Conservation (phyloP, 495 filamentous ascomycete genomes). For the Hamigera avellanea region DNA sequence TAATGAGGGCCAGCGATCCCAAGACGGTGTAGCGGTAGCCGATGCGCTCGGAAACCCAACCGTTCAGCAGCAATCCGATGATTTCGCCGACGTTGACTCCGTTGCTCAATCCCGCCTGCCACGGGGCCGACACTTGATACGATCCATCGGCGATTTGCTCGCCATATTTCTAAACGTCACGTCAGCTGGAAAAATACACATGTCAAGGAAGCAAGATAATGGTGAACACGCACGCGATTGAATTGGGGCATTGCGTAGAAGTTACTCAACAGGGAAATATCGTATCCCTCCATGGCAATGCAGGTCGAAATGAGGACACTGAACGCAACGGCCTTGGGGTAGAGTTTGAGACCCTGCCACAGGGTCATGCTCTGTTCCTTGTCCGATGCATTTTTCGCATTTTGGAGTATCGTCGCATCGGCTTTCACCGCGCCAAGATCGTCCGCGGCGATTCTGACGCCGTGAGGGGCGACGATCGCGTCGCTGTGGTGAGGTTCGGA, state of each 20-base stretch:
- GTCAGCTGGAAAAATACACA: slow-evolving; percentile 11
- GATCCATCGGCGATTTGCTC: slow-evolving; percentile 7
- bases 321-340: slow-evolving; percentile 27
- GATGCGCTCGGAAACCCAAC: slow-evolving; percentile 50
- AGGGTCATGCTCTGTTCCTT: not conserved
- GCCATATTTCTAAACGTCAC: slow-evolving; percentile 15
- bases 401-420: no score
- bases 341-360: slow-evolving; percentile 2
- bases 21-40: slow-evolving; percentile 56
- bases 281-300: slow-evolving; percentile 31
- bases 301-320: slow-evolving; percentile 19
- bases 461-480: no score
- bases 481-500: no score
- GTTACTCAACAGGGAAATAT: slow-evolving; percentile 18
- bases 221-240: no score
- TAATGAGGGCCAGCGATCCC: slow-evolving; percentile 39
- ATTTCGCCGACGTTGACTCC: slow-evolving; percentile 44
- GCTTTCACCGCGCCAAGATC: no score
- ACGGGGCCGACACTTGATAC: slow-evolving; percentile 30
- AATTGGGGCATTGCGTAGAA: slow-evolving; percentile 3
- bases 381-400: no score
- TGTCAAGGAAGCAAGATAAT: no score
- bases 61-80: slow-evolving; percentile 52
- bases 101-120: slow-evolving; percentile 58
- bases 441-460: no score